phyloP scores from a whole-genome alignment of 108 stramenopile species.

The Skeletonema tropicum region DNA sequence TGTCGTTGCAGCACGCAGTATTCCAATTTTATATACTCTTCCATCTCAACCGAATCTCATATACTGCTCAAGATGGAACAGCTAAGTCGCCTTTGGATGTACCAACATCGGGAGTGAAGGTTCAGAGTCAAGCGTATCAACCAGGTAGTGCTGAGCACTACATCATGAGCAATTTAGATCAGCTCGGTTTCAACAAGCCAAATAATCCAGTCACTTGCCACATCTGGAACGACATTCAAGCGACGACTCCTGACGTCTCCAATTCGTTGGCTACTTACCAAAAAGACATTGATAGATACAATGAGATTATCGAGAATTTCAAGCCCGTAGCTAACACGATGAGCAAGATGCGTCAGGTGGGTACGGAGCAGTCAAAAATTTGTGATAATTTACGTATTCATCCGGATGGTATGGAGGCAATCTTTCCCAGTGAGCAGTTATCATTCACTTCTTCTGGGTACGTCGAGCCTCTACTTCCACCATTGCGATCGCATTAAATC shows the following conservation, averaged over 20 bases:
- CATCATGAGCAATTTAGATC: slow-evolving; percentile 15
- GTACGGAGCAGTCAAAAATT: not conserved
- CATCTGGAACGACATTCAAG: slow-evolving; percentile 3
- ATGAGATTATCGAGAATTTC: slow-evolving; percentile 14
- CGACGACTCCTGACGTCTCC: not conserved
- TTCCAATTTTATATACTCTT: no score
- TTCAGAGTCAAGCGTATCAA: not conserved
- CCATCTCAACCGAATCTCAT: no score
- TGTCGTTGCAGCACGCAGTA: no score
- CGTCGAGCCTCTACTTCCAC: slow-evolving; percentile 55
- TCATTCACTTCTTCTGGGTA: slow-evolving; percentile 37
- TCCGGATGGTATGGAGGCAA: slow-evolving; percentile 13
- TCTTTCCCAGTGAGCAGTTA: slow-evolving; percentile 28
- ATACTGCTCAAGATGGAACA: no score
- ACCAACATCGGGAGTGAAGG: not conserved
- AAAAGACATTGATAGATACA: slow-evolving; percentile 23
- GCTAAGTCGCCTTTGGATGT: no score
- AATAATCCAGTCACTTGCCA: slow-evolving; percentile 12
- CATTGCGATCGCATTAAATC: slow-evolving; percentile 46
- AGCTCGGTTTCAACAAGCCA: slow-evolving; percentile 17
- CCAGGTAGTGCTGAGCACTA: slow-evolving; percentile 9
- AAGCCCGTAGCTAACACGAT: slow-evolving; percentile 6
- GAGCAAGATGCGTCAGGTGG: slow-evolving; percentile 1
- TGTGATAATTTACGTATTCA: slow-evolving; percentile 21
- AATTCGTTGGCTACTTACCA: not conserved